phyloP scores from a whole-genome alignment of 2,329 filamentous ascomycete genomes.

The Aspergillus pseudonomiae region DNA sequence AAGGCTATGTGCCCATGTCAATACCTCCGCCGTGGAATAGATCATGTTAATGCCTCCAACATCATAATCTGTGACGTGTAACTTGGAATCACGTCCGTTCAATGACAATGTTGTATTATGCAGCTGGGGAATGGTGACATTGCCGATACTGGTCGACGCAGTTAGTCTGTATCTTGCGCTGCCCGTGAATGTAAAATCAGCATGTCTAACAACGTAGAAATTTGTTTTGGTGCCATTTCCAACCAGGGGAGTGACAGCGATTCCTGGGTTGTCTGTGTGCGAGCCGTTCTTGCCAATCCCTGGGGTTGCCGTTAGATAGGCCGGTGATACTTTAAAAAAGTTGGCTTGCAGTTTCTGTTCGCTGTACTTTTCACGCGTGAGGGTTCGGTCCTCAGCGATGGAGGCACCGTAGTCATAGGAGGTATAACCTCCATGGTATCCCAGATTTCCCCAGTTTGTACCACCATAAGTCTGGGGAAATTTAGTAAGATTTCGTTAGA shows the following conservation, averaged over 20 bases:
- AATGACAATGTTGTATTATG: background rate
- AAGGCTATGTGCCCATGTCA: slow-evolving; percentile 11
- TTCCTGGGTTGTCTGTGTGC: slow-evolving; percentile 2
- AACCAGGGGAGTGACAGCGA: background rate
- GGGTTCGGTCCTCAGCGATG: slow-evolving; percentile 69
- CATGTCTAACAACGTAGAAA: slow-evolving; percentile 15
- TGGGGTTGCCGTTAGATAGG: slow-evolving; percentile 63
- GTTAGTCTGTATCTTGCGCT: slow-evolving; percentile 1
- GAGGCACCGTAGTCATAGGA: slow-evolving; percentile 62
- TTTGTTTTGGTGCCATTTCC: background rate
- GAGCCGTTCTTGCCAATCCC: slow-evolving; percentile 28
- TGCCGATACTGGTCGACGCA: slow-evolving; percentile 2
- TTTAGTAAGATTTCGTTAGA: slow-evolving; percentile 24
- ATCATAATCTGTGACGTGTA: slow-evolving; percentile 36
- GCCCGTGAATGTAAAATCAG: slow-evolving; percentile 15
- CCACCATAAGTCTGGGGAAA: slow-evolving; percentile 63
- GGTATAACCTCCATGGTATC: slow-evolving; percentile 66
- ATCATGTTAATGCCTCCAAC: slow-evolving; percentile 30
- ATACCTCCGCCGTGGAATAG: slow-evolving; percentile 38
- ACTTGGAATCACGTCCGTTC: slow-evolving; percentile 22
- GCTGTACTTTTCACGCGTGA: slow-evolving; percentile 73
- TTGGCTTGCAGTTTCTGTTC: slow-evolving; percentile 76
- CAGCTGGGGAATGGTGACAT: slow-evolving; percentile 2
- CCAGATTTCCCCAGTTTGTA: slow-evolving; percentile 80
- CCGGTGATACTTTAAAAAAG: slow-evolving; percentile 71